Percentiles rank a stretch among this genome's conserved stretches.
These are phyloP conservation scores for Colletotrichum sp. DNA, from an alignment of 2,329 filamentous ascomycete genomes.

Conservation along the genomic window DNA sequence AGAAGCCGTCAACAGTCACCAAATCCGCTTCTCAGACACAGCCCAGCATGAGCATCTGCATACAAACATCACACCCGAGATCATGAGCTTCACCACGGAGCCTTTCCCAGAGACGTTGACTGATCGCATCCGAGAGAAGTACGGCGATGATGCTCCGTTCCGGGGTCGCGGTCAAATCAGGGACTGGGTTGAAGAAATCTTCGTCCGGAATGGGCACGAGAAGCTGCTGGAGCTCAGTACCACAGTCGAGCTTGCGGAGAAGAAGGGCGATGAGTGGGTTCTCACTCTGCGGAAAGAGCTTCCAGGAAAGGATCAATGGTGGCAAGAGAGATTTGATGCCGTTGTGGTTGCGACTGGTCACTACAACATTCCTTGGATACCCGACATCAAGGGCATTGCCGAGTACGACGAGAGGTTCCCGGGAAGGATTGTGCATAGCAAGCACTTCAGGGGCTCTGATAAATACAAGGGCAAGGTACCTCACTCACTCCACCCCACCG, in stretches of 20 bases:
- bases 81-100: constrained; percentile 63
- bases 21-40: constrained; percentile 55
- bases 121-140: constrained; percentile 46
- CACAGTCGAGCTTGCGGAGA: constrained; percentile 60
- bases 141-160: constrained; percentile 60
- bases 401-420: constrained; percentile 42
- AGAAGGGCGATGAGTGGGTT: constrained; percentile 49
- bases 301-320: constrained; percentile 41
- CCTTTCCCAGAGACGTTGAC: constrained; percentile 47
- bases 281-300: constrained; percentile 52
- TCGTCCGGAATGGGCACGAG: constrained; percentile 30
- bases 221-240: constrained; percentile 54
- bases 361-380: constrained; percentile 44
- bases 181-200: constrained; percentile 53
- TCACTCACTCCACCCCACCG: too few species aligned
- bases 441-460: constrained; percentile 39
- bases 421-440: constrained; percentile 43
- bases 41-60: constrained; percentile 63
- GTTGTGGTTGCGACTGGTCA: constrained; percentile 46
- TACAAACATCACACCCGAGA: constrained; percentile 60
- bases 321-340: constrained; percentile 44
- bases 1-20: constrained; percentile 33
- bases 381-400: constrained; percentile 43
- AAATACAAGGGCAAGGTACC: constrained; percentile 25
- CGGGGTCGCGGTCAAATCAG: constrained; percentile 60